These are phyloP conservation scores for Trichoderma koningii DNA, from an alignment of 2,329 filamentous ascomycete species.

Conservation along the genomic window DNA sequence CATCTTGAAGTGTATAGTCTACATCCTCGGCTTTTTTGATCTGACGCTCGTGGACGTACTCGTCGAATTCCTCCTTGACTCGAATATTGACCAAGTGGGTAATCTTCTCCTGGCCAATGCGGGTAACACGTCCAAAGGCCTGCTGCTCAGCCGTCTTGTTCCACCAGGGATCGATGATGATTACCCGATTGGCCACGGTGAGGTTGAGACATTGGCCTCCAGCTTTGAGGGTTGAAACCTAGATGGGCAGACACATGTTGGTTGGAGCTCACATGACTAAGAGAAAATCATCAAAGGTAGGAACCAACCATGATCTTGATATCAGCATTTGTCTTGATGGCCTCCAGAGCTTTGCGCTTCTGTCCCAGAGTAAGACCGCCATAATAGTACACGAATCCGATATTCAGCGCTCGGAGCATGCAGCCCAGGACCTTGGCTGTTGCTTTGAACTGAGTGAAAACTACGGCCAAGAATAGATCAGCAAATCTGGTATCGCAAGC, in stretches of 20 bases:
- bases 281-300: background rate
- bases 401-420: background rate
- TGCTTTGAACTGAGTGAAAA: constrained; percentile 15
- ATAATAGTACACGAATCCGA: constrained; percentile 11
- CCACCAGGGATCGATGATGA: constrained; percentile 62
- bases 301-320: constrained; percentile 11
- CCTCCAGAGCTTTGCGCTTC: background rate
- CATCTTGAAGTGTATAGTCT: constrained; percentile 11
- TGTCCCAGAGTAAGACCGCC: background rate
- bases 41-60: background rate
- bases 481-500: background rate
- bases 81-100: constrained; percentile 10
- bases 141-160: constrained; percentile 64
- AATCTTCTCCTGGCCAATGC: constrained; percentile 51
- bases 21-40: constrained; percentile 6
- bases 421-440: constrained; percentile 1
- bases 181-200: constrained; percentile 52
- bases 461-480: background rate
- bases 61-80: background rate
- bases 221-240: constrained; percentile 36
- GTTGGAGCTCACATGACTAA: background rate
- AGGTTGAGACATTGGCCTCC: constrained; percentile 47
- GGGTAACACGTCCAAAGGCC: constrained; percentile 60
- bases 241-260: background rate
- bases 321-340: background rate